A percentile compares a stretch with the other conserved stretches of the same genome.
Evolutionary conservation across 352 stramenopile species (phyloP).

Genomic region (Phytophthora europaea): DNA sequence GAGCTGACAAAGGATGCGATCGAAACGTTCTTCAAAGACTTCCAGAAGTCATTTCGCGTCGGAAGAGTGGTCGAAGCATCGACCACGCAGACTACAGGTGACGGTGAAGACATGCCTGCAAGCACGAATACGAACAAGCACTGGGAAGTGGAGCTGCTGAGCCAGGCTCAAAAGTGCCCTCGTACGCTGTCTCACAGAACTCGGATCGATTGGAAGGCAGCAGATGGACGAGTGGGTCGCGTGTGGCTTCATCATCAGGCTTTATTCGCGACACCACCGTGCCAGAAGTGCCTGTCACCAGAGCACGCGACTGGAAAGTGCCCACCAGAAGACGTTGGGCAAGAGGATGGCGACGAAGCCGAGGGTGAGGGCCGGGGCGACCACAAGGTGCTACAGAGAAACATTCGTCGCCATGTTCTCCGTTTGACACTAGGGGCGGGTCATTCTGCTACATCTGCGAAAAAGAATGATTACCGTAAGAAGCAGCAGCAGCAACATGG

Average conservation of each 20-base stretch:
- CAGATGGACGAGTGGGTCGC: conserved; percentile 27
- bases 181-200: conserved; percentile 41
- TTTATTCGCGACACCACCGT: conserved; percentile 47
- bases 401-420: conserved; percentile 38
- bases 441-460: conserved; percentile 12
- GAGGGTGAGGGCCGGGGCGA: conserved; percentile 4
- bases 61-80: conserved; percentile 37
- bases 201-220: conserved; percentile 51
- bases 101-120: neutral
- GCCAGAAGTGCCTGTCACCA: conserved; percentile 46
- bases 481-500: conserved; percentile 33
- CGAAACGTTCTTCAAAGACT: conserved; percentile 41
- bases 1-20: conserved; percentile 48
- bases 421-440: conserved; percentile 25
- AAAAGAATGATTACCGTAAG: conserved; percentile 33
- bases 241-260: conserved; percentile 66
- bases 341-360: conserved; percentile 8
- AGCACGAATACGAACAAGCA: conserved; percentile 34
- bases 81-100: neutral
- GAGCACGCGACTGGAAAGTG: conserved; percentile 37
- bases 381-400: conserved; percentile 12
- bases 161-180: conserved; percentile 41
- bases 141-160: conserved; percentile 53
- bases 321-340: neutral
- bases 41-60: conserved; percentile 51